These are phyloP conservation scores for Solanum chiquidenum DNA, from an alignment of 257 asterid species.

Conservation along the genomic window DNA sequence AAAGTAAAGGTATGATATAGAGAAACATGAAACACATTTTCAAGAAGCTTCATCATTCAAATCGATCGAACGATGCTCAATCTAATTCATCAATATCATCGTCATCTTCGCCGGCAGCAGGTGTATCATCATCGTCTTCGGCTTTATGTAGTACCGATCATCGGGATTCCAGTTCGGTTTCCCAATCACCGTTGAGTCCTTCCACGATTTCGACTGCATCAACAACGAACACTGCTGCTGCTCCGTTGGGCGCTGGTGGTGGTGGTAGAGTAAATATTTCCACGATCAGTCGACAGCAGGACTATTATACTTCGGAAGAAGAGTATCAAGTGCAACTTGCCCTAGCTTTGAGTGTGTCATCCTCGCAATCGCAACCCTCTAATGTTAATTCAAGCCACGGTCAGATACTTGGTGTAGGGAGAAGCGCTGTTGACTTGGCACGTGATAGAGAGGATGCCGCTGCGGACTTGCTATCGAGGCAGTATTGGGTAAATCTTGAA, in stretches of 20 bases:
- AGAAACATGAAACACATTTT: slow-evolving; percentile 80
- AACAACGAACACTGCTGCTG: slow-evolving; percentile 1
- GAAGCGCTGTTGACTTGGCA: slow-evolving; percentile 1
- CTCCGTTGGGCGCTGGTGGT: slow-evolving; percentile 4
- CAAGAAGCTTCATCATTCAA: slow-evolving; percentile 90
- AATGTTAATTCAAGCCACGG: slow-evolving; percentile 33
- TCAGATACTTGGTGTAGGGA: slow-evolving; percentile 11
- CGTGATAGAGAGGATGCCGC: slow-evolving; percentile 37
- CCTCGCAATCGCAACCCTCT: slow-evolving; percentile 38
- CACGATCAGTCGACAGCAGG: slow-evolving; percentile 42
- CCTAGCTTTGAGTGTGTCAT: slow-evolving; percentile 82
- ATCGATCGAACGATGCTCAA: slow-evolving; percentile 79
- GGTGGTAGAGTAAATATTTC: neutral
- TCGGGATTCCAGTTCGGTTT: slow-evolving; percentile 13
- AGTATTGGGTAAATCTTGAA: slow-evolving; percentile 70
- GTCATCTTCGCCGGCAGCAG: neutral
- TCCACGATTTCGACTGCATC: slow-evolving; percentile 9
- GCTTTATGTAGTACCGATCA: slow-evolving; percentile 28
- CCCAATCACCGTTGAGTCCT: neutral
- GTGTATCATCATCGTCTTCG: slow-evolving; percentile 11
- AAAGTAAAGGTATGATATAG: neutral
- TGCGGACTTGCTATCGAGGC: slow-evolving; percentile 83
- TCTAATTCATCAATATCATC: slow-evolving; percentile 15
- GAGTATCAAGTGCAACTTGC: slow-evolving; percentile 93
- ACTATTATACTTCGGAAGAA: slow-evolving; percentile 83